A percentile compares a stretch with the other conserved stretches of the same genome.
Evolutionary conservation across 1,284 basidiomycete species (phyloP).

Genomic region (Cutaneotrichosporon sp.): DNA sequence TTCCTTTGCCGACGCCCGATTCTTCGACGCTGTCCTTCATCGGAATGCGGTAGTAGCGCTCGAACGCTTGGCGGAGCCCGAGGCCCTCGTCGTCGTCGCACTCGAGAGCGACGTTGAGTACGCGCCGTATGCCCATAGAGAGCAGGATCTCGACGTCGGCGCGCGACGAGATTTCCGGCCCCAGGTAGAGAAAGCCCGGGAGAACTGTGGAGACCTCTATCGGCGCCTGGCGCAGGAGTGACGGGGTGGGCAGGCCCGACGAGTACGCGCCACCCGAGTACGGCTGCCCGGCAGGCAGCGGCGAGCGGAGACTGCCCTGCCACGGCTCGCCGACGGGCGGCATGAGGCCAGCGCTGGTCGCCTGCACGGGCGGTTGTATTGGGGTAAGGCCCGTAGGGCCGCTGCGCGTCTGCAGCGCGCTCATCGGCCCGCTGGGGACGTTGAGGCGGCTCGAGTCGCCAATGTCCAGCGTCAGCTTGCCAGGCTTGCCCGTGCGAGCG

Average conservation of each 20-base stretch:
- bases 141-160: constrained; percentile 74
- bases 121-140: constrained; percentile 75
- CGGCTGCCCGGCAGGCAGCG: not conserved
- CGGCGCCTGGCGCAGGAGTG: constrained; percentile 30
- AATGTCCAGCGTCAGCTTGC: constrained; percentile 18
- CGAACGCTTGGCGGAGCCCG: constrained; percentile 66
- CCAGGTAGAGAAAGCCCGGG: constrained; percentile 85
- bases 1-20: constrained; percentile 77
- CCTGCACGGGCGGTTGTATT: not conserved
- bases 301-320: not conserved
- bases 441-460: constrained; percentile 19
- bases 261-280: not conserved
- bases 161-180: constrained; percentile 75
- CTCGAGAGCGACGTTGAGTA: constrained; percentile 88
- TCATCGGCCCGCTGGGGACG: constrained; percentile 9
- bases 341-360: not conserved
- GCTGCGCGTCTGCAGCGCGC: constrained; percentile 8
- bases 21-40: constrained; percentile 96
- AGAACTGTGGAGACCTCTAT: constrained; percentile 85
- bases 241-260: not conserved
- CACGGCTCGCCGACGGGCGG: constrained; percentile 10
- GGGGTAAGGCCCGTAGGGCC: constrained; percentile 1
- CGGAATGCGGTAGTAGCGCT: constrained; percentile 79
- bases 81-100: constrained; percentile 81
- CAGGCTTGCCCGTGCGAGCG: constrained; percentile 17